Base-by-base conservation (phyloP, 2,329 filamentous ascomycete species). In the Aspergillus sp. region DNA sequence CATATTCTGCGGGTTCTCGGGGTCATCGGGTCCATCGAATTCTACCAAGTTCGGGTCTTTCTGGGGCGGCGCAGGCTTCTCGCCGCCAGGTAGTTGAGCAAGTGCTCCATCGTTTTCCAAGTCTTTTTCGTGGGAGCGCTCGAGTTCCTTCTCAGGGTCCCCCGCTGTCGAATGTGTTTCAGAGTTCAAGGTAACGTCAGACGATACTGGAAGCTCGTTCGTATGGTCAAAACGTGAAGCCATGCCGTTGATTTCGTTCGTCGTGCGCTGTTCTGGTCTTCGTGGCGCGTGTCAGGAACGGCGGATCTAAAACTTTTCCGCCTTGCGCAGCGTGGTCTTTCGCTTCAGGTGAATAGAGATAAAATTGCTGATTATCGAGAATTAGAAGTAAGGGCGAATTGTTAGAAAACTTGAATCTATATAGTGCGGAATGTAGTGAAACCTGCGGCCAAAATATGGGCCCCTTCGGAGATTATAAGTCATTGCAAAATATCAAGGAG, bases 1-100 rank as follows among this genome's bases (percentile, higher is more conserved):
- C 61, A 68, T 65, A 55, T 74, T 74, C 59, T 71, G 70, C 3
- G 72, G 71, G 57, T 73, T 69, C 29, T 70, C 70, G 3, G 69
- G 70, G 62, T 74, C 72, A 49, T 73, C 64, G 2, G 69, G 71
- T 6, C 72, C 71, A 52, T 73, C 66, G 68, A 69, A 74, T 29
- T 70, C 67, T 11, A 74, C 72, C 20, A 74, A 49, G 50, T 71
- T 71, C 20, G 71, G 69, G 26, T 73, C 71, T 53, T 65, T 63
- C 26, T 60, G 55, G 22, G 63, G 51, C 18, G 24, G 14, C 22
- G 22, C 32, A 14, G 47, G 36, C 16, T 49, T n/a, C 12, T 31
- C 12, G 32, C 53, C 36, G 57, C 42, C 56, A 36, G 57, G n/a
- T 45, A 24, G n/a, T 61, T 59, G 54, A 14, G 45, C 42, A 26